Percentiles rank a stretch among this genome's conserved stretches.
Conservation (phyloP, 352 stramenopile genomes). For the Peronospora belbahrii region DNA sequence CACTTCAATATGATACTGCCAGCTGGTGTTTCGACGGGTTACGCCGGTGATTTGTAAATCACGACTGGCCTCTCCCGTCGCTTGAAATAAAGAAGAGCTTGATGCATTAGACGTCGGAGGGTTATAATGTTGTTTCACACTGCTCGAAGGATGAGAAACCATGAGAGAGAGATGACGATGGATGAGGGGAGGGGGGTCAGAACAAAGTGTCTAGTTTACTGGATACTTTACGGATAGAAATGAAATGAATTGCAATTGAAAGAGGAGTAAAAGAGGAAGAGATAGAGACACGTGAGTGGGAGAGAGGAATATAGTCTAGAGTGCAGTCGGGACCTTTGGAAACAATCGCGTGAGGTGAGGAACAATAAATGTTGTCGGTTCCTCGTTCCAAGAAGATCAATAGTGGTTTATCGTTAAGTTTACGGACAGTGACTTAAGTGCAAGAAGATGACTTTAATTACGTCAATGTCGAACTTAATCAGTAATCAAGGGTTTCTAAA, state of each 20-base stretch:
- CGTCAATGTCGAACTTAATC: too few species aligned
- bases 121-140: constrained; percentile 12
- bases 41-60: constrained; percentile 70
- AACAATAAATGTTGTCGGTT: constrained; percentile 6
- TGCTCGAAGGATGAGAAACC: constrained; percentile 2
- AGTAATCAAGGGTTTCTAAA: too few species aligned
- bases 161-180: constrained; percentile 3
- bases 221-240: background rate
- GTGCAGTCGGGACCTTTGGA: background rate
- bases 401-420: too few species aligned
- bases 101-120: constrained; percentile 3
- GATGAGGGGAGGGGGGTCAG: background rate
- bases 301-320: too few species aligned
- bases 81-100: constrained; percentile 3
- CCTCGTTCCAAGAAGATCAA: too few species aligned
- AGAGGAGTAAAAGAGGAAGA: constrained; percentile 5
- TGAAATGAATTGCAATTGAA: constrained; percentile 1
- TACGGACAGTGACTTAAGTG: too few species aligned
- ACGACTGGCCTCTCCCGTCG: constrained; percentile 27
- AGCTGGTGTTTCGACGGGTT: constrained; percentile 52
- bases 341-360: background rate
- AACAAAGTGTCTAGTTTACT: background rate
- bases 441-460: too few species aligned
- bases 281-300: background rate
- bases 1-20: constrained; percentile 78